Evolutionary conservation across 208 protist genomes (phyloP), one percentile per base, ranked within the genome.

Genomic region (Acanthamoeba lenticulata): DNA sequence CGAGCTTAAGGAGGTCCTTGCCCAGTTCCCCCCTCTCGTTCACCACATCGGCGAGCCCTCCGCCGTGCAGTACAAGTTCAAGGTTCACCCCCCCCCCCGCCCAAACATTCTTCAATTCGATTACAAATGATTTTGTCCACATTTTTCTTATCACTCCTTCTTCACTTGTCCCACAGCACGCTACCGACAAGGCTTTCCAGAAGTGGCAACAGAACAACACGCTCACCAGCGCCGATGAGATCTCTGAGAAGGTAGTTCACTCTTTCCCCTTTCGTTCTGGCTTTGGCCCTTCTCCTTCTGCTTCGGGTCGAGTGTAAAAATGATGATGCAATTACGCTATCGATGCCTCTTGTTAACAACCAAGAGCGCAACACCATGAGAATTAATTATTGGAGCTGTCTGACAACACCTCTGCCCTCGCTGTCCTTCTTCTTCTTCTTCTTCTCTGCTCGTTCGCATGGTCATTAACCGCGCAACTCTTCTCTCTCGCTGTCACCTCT

Each of bases 321-420:
- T 77, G 67, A 77, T 77, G 67, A 77, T 77, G 2, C 36, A 38
- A 45, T n/a, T 44, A 45, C 67, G 38, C 67, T 29, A 44, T 77
- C 67, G 67, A 77, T 77, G 67, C 67, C 67, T 44, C 38, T 44
- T 77, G 67, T 77, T 44, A 65, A 44, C 67, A 77, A 77, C 67
- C 36, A n/a, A 77, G 67, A 65, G 67, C 21, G 67, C 67, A 77
- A 4, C n/a, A 77, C 38, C 29, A 44, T 77, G 67, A 77, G 67
- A 77, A 77, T 36, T 77, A 77, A 7, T 77, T 77, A 77, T 77
- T 77, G 67, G 67, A 77, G 67, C 67, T 77, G 67, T 77, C 67
- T 77, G 67, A 77, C 42, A 21, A 77, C 36, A 27, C 34, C 38
- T n/a, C 29, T 77, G 1, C 11, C 67, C 27, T 7, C 60, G 21